These are phyloP conservation scores for Diaporthe sp. DNA, from an alignment of 2,329 filamentous ascomycete species.

Conservation along the genomic window DNA sequence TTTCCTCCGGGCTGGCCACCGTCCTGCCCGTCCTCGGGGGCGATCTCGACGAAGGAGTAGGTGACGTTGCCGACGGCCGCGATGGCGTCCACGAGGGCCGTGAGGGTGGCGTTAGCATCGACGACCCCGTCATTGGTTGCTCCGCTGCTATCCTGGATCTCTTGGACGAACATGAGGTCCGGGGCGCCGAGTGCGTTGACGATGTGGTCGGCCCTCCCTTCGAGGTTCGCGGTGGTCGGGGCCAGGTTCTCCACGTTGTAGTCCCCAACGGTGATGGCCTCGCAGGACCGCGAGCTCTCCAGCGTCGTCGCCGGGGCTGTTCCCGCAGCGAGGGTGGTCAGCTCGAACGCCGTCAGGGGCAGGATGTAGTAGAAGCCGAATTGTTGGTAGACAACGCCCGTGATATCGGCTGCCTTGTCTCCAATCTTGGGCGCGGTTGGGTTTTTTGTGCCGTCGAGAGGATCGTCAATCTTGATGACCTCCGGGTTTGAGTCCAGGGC, in stretches of 20 bases:
- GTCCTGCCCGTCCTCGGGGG: slow-evolving; percentile 68
- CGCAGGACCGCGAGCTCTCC: slow-evolving; percentile 65
- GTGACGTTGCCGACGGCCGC: slow-evolving; percentile 55
- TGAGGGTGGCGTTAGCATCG: slow-evolving; percentile 67
- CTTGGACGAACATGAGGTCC: slow-evolving; percentile 75
- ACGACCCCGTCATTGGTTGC: slow-evolving; percentile 67
- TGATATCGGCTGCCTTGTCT: slow-evolving; percentile 72
- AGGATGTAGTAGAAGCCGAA: slow-evolving; percentile 78
- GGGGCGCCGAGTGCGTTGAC: slow-evolving; percentile 71
- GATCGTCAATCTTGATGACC: slow-evolving; percentile 71
- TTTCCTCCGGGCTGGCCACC: slow-evolving; percentile 77
- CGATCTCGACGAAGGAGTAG: slow-evolving; percentile 71
- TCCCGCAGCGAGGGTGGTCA: slow-evolving; percentile 56
- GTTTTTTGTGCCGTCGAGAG: slow-evolving; percentile 73
- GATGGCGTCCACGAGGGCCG: slow-evolving; percentile 63
- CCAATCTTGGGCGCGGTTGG: slow-evolving; percentile 70
- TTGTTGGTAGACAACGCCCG: slow-evolving; percentile 72
- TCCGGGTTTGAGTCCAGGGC: slow-evolving; percentile 75
- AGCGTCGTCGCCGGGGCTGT: slow-evolving; percentile 64
- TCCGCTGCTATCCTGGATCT: slow-evolving; percentile 76
- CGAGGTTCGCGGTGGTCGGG: slow-evolving; percentile 64
- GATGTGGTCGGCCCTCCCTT: slow-evolving; percentile 72
- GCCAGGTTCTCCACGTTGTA: slow-evolving; percentile 79
- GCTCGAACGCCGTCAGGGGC: slow-evolving; percentile 66
- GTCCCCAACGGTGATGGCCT: slow-evolving; percentile 69